Percentiles rank a stretch among this genome's conserved stretches.
These are phyloP conservation scores for Psilocybe sp. DNA, from an alignment of 768 basidiomycete genomes.

Conservation along the genomic window DNA sequence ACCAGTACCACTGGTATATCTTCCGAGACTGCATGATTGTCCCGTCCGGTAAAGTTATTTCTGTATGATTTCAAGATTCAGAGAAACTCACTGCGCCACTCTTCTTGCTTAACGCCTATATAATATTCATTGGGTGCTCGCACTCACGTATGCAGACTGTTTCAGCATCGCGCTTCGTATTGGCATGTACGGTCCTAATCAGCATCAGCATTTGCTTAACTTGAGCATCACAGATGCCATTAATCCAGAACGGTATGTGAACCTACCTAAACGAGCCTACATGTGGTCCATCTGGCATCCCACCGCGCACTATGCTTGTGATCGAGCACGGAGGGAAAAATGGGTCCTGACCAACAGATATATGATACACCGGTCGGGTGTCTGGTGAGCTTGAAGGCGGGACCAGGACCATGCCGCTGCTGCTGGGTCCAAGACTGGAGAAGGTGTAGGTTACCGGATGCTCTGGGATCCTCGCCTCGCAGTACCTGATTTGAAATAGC, in stretches of 20 bases:
- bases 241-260: neutral
- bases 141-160: neutral
- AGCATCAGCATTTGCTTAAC: neutral
- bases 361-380: constrained; percentile 15
- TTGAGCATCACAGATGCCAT: neutral
- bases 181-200: neutral
- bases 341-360: constrained; percentile 14
- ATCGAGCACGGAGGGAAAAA: constrained; percentile 17
- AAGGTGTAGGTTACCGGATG: constrained; percentile 13
- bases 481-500: neutral
- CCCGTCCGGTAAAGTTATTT: no score
- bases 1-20: neutral
- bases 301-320: constrained; percentile 17
- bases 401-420: constrained; percentile 10
- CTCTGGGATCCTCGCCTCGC: constrained; percentile 3
- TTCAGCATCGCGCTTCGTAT: neutral
- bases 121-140: neutral
- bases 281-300: constrained; percentile 8
- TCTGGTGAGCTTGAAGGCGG: constrained; percentile 11
- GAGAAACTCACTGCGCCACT: neutral
- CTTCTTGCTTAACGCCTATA: constrained; percentile 1
- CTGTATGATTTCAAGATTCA: no score
- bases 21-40: neutral
- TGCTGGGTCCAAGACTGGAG: constrained; percentile 5
- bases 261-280: constrained; percentile 20